A percentile compares a stretch with the other conserved stretches of the same genome.
These are phyloP conservation scores for Zoysia japonica DNA, from an alignment of 176 grass and related monocot species.

Conservation along the genomic window DNA sequence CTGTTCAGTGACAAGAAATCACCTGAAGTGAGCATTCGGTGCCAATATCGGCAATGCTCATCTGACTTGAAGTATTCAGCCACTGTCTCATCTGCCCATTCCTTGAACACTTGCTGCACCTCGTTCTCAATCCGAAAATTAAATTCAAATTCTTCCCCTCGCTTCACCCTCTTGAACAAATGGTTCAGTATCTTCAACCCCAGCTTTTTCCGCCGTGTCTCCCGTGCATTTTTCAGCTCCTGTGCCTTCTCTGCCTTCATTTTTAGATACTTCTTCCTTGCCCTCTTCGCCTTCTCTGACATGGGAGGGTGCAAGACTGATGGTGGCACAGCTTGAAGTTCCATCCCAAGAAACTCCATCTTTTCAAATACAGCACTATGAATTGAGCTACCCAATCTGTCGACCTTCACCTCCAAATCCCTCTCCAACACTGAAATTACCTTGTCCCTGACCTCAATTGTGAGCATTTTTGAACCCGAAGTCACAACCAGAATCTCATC, in stretches of 20 bases:
- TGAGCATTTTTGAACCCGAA: constrained; percentile 77
- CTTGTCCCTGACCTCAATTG: constrained; percentile 63
- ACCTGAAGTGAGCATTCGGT: constrained; percentile 64
- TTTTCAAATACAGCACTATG: constrained; percentile 84
- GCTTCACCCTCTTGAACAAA: constrained; percentile 78
- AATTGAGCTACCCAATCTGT: constrained; percentile 65
- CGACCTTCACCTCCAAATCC: constrained; percentile 63
- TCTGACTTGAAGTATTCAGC: constrained; percentile 57
- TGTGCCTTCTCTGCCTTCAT: constrained; percentile 66
- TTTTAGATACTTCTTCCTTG: constrained; percentile 88
- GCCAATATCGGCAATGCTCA: constrained; percentile 72
- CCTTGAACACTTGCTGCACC: constrained; percentile 63
- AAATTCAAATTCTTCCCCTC: constrained; percentile 66
- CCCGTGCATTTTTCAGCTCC: constrained; percentile 86
- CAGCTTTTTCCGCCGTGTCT: constrained; percentile 86
- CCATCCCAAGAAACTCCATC: constrained; percentile 82
- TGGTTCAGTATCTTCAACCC: constrained; percentile 83
- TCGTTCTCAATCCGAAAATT: constrained; percentile 63
- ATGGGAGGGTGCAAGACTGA: constrained; percentile 78
- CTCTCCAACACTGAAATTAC: constrained; percentile 61
- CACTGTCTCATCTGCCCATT: constrained; percentile 66
- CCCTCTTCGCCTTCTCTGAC: constrained; percentile 85
- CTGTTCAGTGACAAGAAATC: constrained; percentile 81
- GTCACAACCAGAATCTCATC: constrained; percentile 83
- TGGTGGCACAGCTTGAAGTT: constrained; percentile 82